Evolutionary conservation across 495 filamentous ascomycete species (phyloP), one percentile per base, ranked within the genome.

Genomic region (Pseudoneurospora amorphoporcata): DNA sequence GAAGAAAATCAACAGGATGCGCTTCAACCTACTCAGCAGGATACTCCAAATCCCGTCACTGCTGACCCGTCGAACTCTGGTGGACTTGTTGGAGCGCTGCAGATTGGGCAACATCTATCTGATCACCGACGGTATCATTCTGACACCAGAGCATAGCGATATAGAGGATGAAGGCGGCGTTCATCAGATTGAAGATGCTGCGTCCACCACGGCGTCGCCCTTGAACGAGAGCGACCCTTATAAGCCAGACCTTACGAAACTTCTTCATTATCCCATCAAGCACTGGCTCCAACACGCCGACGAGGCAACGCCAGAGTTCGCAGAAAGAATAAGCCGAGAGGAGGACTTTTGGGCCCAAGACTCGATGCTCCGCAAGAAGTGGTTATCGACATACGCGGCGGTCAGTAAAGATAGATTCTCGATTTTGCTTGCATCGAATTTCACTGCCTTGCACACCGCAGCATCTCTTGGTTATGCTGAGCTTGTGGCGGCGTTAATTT

Each of bases 261-360:
- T 2, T 45, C 39, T 76, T 16, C 75, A 75, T 3, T 82, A 82
- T 35, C 75, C 79, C 7, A 75, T 81, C 43, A 82, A 81, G 61
- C 61, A 82, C 68, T 82, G 81, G 81, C 76, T 82, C 17, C 73
- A 73, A 32, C 81, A 82, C 40, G 78, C 78, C 2, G 76, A 77
- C 43, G 75, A 80, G 32, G 80, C 81, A 16, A 82, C 81, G 4
- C 74, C 43, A 14, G 80, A 80, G 39, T 79, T 82, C 39, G 80
- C 77, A 3, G 79, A 82, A 16, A 74, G 78, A 42, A 70, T 82
- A 23, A 79, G 78, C 45, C n/a, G 76, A 1, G 78, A 82, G 40
- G 68, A 78, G 9, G 76, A 76, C n/a, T 82, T 82, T 68, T 82
- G 81, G 81, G 73, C 75, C 12, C 71, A 61, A 0, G 76, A 79